Conservation (phyloP, 768 basidiomycete genomes). For the Tephrocybe sp. region DNA sequence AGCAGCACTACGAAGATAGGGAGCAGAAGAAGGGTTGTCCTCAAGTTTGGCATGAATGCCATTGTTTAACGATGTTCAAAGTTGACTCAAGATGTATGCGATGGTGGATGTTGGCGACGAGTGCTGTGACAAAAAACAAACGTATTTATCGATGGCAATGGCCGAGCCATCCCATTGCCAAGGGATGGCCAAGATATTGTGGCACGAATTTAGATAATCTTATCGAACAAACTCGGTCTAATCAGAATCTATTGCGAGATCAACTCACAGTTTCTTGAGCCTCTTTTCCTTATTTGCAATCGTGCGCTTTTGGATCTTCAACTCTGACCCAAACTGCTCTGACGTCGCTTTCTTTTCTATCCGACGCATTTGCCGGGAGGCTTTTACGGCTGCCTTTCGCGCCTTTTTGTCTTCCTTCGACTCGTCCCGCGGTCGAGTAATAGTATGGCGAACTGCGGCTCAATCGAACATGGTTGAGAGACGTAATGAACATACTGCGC, state of each 20-base stretch:
- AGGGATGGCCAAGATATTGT: background rate
- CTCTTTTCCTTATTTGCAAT: slow-evolving; percentile 45
- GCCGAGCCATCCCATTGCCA: background rate
- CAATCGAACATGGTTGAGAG: background rate
- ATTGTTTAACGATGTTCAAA: no score
- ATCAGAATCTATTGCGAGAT: slow-evolving; percentile 18
- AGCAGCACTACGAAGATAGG: slow-evolving; percentile 41
- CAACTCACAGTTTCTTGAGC: slow-evolving; percentile 43
- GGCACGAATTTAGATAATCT: slow-evolving; percentile 1
- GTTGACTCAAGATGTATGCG: slow-evolving; percentile 5
- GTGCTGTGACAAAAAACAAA: background rate
- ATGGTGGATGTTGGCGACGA: slow-evolving; percentile 3
- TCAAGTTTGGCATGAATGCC: slow-evolving; percentile 28
- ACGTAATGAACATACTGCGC: background rate
- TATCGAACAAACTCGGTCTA: slow-evolving; percentile 8
- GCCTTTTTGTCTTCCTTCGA: slow-evolving; percentile 71
- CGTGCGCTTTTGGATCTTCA: slow-evolving; percentile 58
- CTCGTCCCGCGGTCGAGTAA: slow-evolving; percentile 75
- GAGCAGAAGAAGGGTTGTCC: slow-evolving; percentile 33
- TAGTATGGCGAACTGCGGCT: slow-evolving; percentile 34
- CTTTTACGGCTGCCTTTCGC: slow-evolving; percentile 70
- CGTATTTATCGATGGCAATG: slow-evolving; percentile 11
- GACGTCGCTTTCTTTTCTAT: slow-evolving; percentile 66
- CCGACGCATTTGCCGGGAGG: slow-evolving; percentile 62
- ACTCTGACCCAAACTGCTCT: slow-evolving; percentile 62